phyloP scores from a whole-genome alignment of 2,329 filamentous ascomycete species.

The Sporothrix luriei region DNA sequence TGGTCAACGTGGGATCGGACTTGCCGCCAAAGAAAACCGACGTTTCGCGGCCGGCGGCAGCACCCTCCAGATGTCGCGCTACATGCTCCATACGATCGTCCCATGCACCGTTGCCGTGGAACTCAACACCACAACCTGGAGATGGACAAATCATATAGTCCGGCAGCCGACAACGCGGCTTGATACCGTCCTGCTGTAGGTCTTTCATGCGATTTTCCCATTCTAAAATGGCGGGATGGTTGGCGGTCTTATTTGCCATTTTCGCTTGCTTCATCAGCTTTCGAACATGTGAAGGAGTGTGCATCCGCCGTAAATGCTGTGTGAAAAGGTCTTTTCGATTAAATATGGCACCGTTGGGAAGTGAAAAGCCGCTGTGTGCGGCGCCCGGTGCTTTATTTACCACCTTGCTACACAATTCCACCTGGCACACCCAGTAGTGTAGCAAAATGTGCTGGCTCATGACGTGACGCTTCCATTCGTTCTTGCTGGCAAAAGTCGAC shows the following conservation, averaged over 20 bases:
- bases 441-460: conserved; percentile 77
- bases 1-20: conserved; percentile 45
- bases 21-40: conserved; percentile 47
- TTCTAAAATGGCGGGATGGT: conserved; percentile 37
- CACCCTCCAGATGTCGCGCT: conserved; percentile 72
- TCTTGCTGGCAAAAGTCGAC: conserved; percentile 77
- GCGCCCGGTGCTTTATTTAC: conserved; percentile 34
- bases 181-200: conserved; percentile 62
- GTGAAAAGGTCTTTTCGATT: conserved; percentile 92
- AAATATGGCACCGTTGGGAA: conserved; percentile 67
- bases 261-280: conserved; percentile 43
- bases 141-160: conserved; percentile 63
- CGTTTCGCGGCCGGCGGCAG: conserved; percentile 43
- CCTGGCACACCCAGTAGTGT: conserved; percentile 75
- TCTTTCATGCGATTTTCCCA: conserved; percentile 59
- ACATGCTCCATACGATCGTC: conserved; percentile 86
- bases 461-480: conserved; percentile 95
- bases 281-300: conserved; percentile 56
- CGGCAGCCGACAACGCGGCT: conserved; percentile 64
- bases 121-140: conserved; percentile 60
- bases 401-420: conserved; percentile 56
- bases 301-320: conserved; percentile 86
- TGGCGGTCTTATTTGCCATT: conserved; percentile 44
- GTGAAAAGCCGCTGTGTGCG: conserved; percentile 34
- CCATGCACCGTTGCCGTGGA: conserved; percentile 69